phyloP scores from a whole-genome alignment of 441 rosid species.

The Monsonia emarginata region DNA sequence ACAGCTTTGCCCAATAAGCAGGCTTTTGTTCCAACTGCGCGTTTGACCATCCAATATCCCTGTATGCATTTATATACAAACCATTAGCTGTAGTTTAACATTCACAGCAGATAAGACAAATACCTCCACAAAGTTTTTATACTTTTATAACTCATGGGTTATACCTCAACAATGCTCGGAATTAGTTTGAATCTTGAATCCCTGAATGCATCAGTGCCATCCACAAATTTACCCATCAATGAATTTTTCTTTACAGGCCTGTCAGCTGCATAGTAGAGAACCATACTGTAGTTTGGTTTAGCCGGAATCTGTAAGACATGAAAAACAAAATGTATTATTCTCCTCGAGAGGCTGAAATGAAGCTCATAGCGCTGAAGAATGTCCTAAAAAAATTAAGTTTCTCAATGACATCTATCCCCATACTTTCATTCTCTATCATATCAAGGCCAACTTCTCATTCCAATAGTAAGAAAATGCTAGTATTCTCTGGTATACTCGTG shows the following conservation, averaged over 20 bases:
- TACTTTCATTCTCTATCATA: neutral
- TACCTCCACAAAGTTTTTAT: neutral
- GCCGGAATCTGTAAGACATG: slow-evolving; percentile 56
- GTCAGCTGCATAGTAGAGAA: slow-evolving; percentile 65
- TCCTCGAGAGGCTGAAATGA: slow-evolving; percentile 7
- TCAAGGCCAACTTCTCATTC: neutral
- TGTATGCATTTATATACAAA: slow-evolving; percentile 20
- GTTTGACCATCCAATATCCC: slow-evolving; percentile 98
- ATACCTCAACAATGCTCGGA: slow-evolving; percentile 75
- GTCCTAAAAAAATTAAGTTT: neutral
- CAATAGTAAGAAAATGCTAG: neutral
- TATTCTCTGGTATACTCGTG: neutral
- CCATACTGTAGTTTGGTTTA: slow-evolving; percentile 78
- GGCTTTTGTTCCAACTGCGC: slow-evolving; percentile 90
- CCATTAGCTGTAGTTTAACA: neutral
- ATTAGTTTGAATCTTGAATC: slow-evolving; percentile 80
- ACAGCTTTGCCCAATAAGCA: slow-evolving; percentile 94
- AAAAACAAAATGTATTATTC: neutral
- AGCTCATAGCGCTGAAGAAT: slow-evolving; percentile 10
- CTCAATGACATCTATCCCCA: neutral
- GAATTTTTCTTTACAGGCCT: slow-evolving; percentile 63
- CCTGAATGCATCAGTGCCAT: slow-evolving; percentile 65
- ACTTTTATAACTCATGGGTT: neutral
- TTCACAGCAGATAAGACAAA: slow-evolving; percentile 10
- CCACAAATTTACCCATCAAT: slow-evolving; percentile 59